A percentile compares a stretch with the other conserved stretches of the same genome.
phyloP scores from a whole-genome alignment of 257 asterid genomes.

The Solanum clarkiae region DNA sequence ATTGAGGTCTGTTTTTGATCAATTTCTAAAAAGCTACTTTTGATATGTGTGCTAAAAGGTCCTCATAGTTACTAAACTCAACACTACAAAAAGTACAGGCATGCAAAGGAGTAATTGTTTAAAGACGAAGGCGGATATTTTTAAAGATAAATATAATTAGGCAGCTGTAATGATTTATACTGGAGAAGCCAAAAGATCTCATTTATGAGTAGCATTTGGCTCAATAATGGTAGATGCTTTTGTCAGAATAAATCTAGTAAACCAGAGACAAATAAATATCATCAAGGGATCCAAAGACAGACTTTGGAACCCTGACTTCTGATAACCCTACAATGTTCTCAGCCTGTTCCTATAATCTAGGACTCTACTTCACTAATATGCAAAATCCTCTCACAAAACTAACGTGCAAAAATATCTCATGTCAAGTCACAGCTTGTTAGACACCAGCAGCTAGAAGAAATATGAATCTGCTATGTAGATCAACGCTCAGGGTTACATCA shows the following conservation, averaged over 20 bases:
- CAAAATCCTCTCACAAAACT: slow-evolving; percentile 22
- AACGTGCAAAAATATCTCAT: not conserved
- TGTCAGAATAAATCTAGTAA: not conserved
- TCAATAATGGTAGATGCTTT: not conserved
- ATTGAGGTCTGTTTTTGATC: too few relatives aligned
- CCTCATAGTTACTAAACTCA: not conserved
- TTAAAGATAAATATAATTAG: not conserved
- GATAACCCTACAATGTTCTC: slow-evolving; percentile 2
- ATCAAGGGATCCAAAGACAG: not conserved
- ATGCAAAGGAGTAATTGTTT: not conserved
- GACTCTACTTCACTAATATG: slow-evolving; percentile 29
- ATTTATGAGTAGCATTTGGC: too few relatives aligned
- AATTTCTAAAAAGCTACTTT: not conserved
- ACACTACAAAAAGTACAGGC: not conserved
- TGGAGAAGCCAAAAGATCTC: too few relatives aligned
- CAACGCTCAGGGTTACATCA: slow-evolving; percentile 1
- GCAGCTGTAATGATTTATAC: not conserved
- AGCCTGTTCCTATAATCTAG: slow-evolving; percentile 28
- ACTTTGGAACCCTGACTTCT: slow-evolving; percentile 1
- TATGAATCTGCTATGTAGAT: slow-evolving; percentile 11
- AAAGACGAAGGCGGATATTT: not conserved
- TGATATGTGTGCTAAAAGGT: not conserved
- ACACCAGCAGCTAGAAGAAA: slow-evolving; percentile 26
- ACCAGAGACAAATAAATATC: not conserved
- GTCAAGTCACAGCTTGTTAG: slow-evolving; percentile 21